A percentile compares a stretch with the other conserved stretches of the same genome.
Evolutionary conservation across 2,329 filamentous ascomycete genomes (phyloP).

Genomic region (Chrysoporthe deuterocubensis): DNA sequence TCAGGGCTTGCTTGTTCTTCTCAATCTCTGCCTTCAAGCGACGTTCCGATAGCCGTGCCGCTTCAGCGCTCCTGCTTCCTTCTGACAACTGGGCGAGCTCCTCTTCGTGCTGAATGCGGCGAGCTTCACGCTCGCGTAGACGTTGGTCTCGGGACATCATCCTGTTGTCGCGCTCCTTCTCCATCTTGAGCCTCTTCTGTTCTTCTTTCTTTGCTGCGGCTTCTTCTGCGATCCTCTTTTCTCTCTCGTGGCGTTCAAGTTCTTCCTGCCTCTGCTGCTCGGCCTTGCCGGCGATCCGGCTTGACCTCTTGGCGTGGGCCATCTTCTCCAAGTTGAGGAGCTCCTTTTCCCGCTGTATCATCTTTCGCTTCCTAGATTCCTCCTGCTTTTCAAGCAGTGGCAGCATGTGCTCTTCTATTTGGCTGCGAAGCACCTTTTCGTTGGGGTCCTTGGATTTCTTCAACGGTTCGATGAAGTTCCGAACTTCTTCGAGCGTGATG

Average conservation of each 20-base stretch:
- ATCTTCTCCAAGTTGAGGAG: slow-evolving; percentile 81
- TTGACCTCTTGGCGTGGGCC: slow-evolving; percentile 92
- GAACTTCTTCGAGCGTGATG: slow-evolving; percentile 78
- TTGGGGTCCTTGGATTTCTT: slow-evolving; percentile 80
- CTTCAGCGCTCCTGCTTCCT: slow-evolving; percentile 65
- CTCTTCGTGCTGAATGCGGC: slow-evolving; percentile 82
- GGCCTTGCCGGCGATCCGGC: slow-evolving; percentile 79
- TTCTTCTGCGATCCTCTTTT: slow-evolving; percentile 67
- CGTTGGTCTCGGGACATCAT: slow-evolving; percentile 85
- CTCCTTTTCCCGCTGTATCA: slow-evolving; percentile 73
- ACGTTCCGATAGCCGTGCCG: slow-evolving; percentile 73
- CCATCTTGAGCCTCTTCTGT: slow-evolving; percentile 59
- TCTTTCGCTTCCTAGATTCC: slow-evolving; percentile 73
- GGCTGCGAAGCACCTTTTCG: slow-evolving; percentile 76
- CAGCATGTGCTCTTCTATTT: slow-evolving; percentile 76
- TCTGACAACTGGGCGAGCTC: slow-evolving; percentile 80
- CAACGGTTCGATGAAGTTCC: slow-evolving; percentile 70
- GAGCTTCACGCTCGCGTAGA: slow-evolving; percentile 81
- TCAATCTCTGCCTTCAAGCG: slow-evolving; percentile 83
- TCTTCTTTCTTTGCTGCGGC: slow-evolving; percentile 70
- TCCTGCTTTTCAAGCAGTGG: slow-evolving; percentile 83
- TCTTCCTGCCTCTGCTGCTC: slow-evolving; percentile 79
- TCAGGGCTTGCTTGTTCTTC: slow-evolving; percentile 75
- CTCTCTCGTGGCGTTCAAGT: slow-evolving; percentile 71
- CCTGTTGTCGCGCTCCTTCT: slow-evolving; percentile 77